Conservation (phyloP, 2,329 filamentous ascomycete species). For the Sarocladium oryzae region DNA sequence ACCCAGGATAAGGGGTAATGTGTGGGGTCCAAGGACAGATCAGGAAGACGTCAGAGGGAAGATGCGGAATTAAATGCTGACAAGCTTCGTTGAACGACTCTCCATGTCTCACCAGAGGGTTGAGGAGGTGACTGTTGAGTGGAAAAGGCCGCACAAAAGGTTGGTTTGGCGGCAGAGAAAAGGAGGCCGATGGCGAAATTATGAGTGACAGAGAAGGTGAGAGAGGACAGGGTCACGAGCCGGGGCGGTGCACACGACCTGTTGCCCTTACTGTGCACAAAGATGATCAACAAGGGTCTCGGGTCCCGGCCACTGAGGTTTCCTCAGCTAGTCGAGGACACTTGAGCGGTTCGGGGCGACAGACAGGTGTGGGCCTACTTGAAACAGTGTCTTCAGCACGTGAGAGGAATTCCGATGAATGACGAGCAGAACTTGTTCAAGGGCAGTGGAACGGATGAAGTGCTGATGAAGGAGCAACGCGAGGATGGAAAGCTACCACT, state of each 20-base stretch:
- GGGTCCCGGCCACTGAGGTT: slow-evolving; percentile 4
- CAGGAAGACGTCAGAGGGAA: slow-evolving; percentile 8
- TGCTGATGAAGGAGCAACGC: not conserved
- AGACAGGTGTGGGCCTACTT: slow-evolving; percentile 3
- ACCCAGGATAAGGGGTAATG: not conserved
- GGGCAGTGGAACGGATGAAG: not conserved
- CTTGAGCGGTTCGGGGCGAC: slow-evolving; percentile 4
- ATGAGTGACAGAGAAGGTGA: slow-evolving; percentile 12
- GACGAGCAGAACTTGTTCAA: not conserved
- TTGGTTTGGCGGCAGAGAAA: not conserved
- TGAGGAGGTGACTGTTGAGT: not conserved
- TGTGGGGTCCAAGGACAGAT: slow-evolving; percentile 11
- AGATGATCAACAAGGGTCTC: slow-evolving; percentile 3
- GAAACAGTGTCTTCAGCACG: not conserved
- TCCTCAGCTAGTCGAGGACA: not conserved
- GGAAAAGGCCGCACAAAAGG: not conserved
- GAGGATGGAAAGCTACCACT: not conserved
- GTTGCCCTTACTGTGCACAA: slow-evolving; percentile 27
- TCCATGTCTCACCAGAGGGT: not conserved
- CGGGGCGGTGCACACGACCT: slow-evolving; percentile 30
- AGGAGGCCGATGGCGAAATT: not conserved
- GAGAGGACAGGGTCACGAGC: not conserved
- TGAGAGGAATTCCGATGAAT: not conserved
- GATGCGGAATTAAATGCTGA: not conserved
- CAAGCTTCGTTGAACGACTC: not conserved